These are phyloP conservation scores for Paraphaeosphaeria sporulosa DNA, from an alignment of 2,329 filamentous ascomycete genomes.

Conservation along the genomic window DNA sequence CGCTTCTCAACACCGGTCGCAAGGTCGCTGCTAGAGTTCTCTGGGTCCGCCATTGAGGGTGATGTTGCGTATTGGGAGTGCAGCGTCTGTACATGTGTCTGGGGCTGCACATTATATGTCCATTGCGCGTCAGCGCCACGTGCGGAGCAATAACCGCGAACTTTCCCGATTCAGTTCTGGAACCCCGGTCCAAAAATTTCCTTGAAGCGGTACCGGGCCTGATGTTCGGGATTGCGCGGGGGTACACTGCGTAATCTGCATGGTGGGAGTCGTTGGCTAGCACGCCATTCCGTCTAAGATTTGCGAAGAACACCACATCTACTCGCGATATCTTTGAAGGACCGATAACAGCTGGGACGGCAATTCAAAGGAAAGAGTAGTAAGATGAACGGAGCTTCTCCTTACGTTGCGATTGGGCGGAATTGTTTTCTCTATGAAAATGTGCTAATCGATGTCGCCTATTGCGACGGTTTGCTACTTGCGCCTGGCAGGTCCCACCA, in stretches of 20 bases:
- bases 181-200: neutral
- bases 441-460: neutral
- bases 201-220: neutral
- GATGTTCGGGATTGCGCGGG: slow-evolving; percentile 9
- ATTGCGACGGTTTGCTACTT: slow-evolving; percentile 24
- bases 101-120: neutral
- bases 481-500: slow-evolving; percentile 61
- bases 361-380: neutral
- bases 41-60: neutral
- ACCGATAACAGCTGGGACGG: neutral
- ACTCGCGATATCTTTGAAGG: neutral
- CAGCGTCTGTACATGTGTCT: neutral
- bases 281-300: slow-evolving; percentile 34
- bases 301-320: slow-evolving; percentile 20
- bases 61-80: neutral
- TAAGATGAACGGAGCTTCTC: neutral
- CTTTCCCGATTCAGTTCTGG: neutral
- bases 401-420: neutral
- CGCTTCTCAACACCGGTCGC: slow-evolving; percentile 25
- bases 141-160: neutral
- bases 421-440: neutral
- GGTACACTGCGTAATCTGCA: neutral
- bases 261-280: slow-evolving; percentile 26
- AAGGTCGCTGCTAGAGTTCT: slow-evolving; percentile 1
- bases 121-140: slow-evolving; percentile 4